These are phyloP conservation scores for Kentomonas sorsogonicus DNA, from an alignment of 208 protist genomes.

Conservation along the genomic window DNA sequence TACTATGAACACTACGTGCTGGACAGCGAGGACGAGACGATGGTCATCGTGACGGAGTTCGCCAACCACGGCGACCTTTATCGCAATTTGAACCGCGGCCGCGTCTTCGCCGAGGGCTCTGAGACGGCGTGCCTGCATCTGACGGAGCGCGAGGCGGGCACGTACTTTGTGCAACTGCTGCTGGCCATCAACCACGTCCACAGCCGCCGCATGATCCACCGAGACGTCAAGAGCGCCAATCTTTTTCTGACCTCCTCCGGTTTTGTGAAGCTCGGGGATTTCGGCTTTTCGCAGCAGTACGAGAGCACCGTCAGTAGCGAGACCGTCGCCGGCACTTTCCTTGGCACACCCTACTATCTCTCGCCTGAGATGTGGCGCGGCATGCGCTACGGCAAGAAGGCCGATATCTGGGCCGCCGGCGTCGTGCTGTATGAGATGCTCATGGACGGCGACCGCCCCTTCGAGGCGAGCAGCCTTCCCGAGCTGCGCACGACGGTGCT, in stretches of 20 bases:
- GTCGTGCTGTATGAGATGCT: slow-evolving; percentile 85
- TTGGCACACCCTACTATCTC: slow-evolving; percentile 91
- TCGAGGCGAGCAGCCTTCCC: slow-evolving; percentile 47
- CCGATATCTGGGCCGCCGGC: slow-evolving; percentile 82
- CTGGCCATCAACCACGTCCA: slow-evolving; percentile 86
- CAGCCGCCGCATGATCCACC: slow-evolving; percentile 87
- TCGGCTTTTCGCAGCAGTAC: slow-evolving; percentile 89
- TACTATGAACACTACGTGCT: slow-evolving; percentile 82
- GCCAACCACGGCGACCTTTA: slow-evolving; percentile 82
- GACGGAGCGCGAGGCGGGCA: slow-evolving; percentile 67
- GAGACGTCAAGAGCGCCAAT: slow-evolving; percentile 89
- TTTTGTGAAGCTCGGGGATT: slow-evolving; percentile 91
- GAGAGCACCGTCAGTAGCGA: slow-evolving; percentile 80
- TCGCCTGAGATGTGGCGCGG: slow-evolving; percentile 87
- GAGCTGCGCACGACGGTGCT: slow-evolving; percentile 61
- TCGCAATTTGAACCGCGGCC: slow-evolving; percentile 42
- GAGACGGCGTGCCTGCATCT: slow-evolving; percentile 20
- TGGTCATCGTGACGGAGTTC: slow-evolving; percentile 89
- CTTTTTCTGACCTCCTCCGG: slow-evolving; percentile 80
- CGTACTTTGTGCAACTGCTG: slow-evolving; percentile 74
- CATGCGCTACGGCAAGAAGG: slow-evolving; percentile 83
- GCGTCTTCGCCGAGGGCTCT: background rate
- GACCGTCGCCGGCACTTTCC: slow-evolving; percentile 76
- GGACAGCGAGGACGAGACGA: slow-evolving; percentile 62
- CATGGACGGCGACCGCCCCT: slow-evolving; percentile 66